A percentile compares a stretch with the other conserved stretches of the same genome.
Conservation (phyloP, 441 rosid genomes). For the Geranium incanum region DNA sequence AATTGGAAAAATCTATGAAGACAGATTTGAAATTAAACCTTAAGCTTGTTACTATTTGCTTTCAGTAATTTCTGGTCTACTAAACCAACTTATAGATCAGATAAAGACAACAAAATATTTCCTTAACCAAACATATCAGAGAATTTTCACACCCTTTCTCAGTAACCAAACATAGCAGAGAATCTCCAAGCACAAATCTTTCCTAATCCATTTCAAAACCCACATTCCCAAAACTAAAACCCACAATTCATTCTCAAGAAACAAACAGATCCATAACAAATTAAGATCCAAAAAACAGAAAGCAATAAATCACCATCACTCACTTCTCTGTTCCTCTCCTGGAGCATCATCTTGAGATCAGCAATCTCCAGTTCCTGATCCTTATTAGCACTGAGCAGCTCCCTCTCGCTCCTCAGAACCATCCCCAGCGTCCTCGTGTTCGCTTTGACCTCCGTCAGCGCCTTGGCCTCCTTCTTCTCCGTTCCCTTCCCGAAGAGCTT, state of each 20-base stretch:
- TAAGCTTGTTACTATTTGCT: too few relatives aligned
- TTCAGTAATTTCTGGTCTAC: too few relatives aligned
- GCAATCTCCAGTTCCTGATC: constrained; percentile 58
- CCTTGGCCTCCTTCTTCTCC: constrained; percentile 39
- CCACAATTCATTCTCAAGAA: not conserved
- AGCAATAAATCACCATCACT: constrained; percentile 1
- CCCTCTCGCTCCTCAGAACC: constrained; percentile 89
- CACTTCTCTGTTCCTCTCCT: constrained; percentile 66
- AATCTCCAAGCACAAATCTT: too few relatives aligned
- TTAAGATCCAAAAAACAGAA: not conserved
- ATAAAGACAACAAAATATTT: too few relatives aligned
- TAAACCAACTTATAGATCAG: too few relatives aligned
- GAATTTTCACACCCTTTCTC: too few relatives aligned
- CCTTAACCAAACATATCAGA: too few relatives aligned
- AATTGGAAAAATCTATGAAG: too few relatives aligned
- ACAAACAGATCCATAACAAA: not conserved
- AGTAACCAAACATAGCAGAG: too few relatives aligned
- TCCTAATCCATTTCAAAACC: too few relatives aligned
- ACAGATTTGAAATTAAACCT: too few relatives aligned
- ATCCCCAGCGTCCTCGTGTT: constrained; percentile 80
- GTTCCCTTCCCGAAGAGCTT: constrained; percentile 57
- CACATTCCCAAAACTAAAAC: not conserved
- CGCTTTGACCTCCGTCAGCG: constrained; percentile 59
- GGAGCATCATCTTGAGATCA: constrained; percentile 44
- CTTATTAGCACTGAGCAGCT: constrained; percentile 66